Evolutionary conservation across 2,329 filamentous ascomycete genomes (phyloP), one percentile per base, ranked within the genome.

Genomic region (Didymella keratinophila): DNA sequence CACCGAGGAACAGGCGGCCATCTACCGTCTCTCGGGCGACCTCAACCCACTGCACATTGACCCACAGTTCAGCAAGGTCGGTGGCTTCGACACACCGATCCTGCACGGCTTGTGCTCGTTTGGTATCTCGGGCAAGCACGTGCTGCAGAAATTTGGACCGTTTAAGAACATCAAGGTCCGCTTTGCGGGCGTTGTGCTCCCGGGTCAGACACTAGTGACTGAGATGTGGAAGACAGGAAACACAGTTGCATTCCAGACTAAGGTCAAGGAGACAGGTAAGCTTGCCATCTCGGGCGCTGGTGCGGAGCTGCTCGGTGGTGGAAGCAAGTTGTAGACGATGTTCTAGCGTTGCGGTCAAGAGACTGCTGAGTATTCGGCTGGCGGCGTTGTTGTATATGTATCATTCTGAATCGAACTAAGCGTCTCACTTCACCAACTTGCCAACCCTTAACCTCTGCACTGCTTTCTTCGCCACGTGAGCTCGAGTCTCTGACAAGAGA

Each of bases 11-110:
- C 94, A 98, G 81, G 95, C 95, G 8, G 93, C 92, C 10, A 79
- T 99, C 55, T 99, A 99, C 84, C 88, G 95, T 37, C 83, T 99
- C 52, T 95, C 91, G 69, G 95, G 95, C 48, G 95, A 99, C 79
- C 89, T 94, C 75, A 98, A 99, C 83, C 95, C 95, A 14, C 87
- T 99, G 1, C 95, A 99, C 81, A 90, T 99, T 62, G 95, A 99
- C 78, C 95, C 95, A 1, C 86, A 87, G 48, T 98, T 99, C 79
- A 92, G 92, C 80, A 95, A 95, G 82, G 89, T 96, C 69, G 95
- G 94, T 59, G 95, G 95, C 59, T 99, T 99, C 87, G 90, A 95
- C 80, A 87, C 83, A 27, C 95, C 95, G 12, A 99, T 99, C 75
- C 83, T 99, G 52, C 95, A 99, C 82, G 95, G 95, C n/a, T 87